Percentiles rank a stretch among this genome's conserved stretches.
Evolutionary conservation across 768 basidiomycete genomes (phyloP).

Genomic region (Pholiota microspora): DNA sequence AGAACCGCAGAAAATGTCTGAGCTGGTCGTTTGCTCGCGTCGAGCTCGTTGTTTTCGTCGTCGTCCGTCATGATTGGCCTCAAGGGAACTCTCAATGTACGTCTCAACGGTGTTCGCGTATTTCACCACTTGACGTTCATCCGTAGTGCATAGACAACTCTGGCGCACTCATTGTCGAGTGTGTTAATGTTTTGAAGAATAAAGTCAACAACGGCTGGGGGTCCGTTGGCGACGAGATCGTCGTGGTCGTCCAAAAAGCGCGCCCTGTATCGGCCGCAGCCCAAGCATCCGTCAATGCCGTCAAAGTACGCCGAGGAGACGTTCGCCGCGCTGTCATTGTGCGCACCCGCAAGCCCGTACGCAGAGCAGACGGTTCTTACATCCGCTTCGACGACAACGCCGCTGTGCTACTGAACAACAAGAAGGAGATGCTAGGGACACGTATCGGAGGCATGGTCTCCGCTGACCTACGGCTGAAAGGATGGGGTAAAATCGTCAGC

Average conservation of each 20-base stretch:
- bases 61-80: slow-evolving; percentile 81
- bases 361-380: slow-evolving; percentile 83
- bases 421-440: slow-evolving; percentile 93
- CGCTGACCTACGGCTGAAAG: slow-evolving; percentile 84
- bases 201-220: slow-evolving; percentile 97
- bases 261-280: slow-evolving; percentile 72
- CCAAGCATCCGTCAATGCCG: slow-evolving; percentile 68
- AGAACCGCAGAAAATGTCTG: slow-evolving; percentile 18
- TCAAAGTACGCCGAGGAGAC: slow-evolving; percentile 92
- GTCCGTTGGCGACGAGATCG: slow-evolving; percentile 91
- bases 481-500: slow-evolving; percentile 93
- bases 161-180: slow-evolving; percentile 91
- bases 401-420: slow-evolving; percentile 90
- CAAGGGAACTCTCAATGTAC: slow-evolving; percentile 85
- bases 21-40: slow-evolving; percentile 3
- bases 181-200: slow-evolving; percentile 93
- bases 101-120: slow-evolving; percentile 27
- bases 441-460: slow-evolving; percentile 93
- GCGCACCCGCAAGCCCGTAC: slow-evolving; percentile 83
- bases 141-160: slow-evolving; percentile 93
- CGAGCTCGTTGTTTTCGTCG: slow-evolving; percentile 14
- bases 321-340: slow-evolving; percentile 96
- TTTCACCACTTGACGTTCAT: neutral
- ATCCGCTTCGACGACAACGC: slow-evolving; percentile 97
- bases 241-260: slow-evolving; percentile 91